Percentiles rank a stretch among this genome's conserved stretches.
These are phyloP conservation scores for Hymenoscyphus albidus DNA, from an alignment of 2,329 filamentous ascomycete genomes.

Conservation along the genomic window DNA sequence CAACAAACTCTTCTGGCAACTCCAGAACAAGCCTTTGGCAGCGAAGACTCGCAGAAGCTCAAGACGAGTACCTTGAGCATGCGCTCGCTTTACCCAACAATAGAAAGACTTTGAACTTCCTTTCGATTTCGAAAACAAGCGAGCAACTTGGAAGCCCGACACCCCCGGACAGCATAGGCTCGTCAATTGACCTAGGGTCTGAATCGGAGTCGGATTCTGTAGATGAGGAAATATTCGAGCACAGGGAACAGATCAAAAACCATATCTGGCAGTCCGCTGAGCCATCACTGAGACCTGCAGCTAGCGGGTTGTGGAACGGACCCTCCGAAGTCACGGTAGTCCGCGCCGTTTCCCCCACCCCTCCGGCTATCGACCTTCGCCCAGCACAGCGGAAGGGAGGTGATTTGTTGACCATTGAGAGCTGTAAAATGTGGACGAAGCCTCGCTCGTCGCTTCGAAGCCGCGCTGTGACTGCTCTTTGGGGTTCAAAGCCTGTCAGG, in stretches of 20 bases:
- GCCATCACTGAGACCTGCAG: conserved; percentile 16
- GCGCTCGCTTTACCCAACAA: conserved; percentile 37
- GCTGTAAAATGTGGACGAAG: conserved; percentile 31
- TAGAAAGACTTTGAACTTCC: conserved; percentile 40
- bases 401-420: conserved; percentile 24
- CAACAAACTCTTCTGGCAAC: conserved; percentile 34
- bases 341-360: conserved; percentile 18
- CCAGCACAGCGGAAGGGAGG: conserved; percentile 23
- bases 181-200: conserved; percentile 31
- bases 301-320: conserved; percentile 29
- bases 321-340: conserved; percentile 15
- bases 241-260: conserved; percentile 6
- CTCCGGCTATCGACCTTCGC: conserved; percentile 31
- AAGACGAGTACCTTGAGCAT: conserved; percentile 43
- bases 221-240: conserved; percentile 5
- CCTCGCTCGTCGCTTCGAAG: conserved; percentile 18
- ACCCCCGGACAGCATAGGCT: conserved; percentile 50
- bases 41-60: conserved; percentile 43
- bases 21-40: conserved; percentile 42
- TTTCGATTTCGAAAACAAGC: conserved; percentile 37
- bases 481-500: conserved; percentile 30
- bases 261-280: conserved; percentile 26
- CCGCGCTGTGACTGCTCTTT: conserved; percentile 26
- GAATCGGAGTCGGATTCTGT: conserved; percentile 23
- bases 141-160: conserved; percentile 49